Evolutionary conservation across 495 filamentous ascomycete genomes (phyloP).

Genomic region (Podospora didyma): DNA sequence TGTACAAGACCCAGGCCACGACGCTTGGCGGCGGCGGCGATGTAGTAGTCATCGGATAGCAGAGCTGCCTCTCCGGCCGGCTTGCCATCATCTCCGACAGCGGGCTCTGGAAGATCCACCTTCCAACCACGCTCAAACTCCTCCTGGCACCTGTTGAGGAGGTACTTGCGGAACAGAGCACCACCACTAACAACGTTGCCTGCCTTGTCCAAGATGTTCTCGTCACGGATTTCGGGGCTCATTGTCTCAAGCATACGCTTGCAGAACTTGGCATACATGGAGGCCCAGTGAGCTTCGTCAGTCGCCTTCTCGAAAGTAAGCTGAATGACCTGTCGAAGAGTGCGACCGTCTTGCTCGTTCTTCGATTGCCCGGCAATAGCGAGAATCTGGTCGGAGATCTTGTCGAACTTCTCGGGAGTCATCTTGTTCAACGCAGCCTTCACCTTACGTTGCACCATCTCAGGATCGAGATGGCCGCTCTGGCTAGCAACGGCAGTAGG

Average conservation of each 20-base stretch:
- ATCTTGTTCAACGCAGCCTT: slow-evolving; percentile 99
- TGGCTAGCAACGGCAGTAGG: slow-evolving; percentile 43
- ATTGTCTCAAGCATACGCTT: slow-evolving; percentile 94
- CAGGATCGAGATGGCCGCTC: slow-evolving; percentile 69
- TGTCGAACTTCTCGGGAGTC: slow-evolving; percentile 98
- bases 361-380: slow-evolving; percentile 92
- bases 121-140: slow-evolving; percentile 99
- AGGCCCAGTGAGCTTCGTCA: slow-evolving; percentile 97
- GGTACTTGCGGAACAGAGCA: slow-evolving; percentile 93
- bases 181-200: slow-evolving; percentile 87
- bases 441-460: slow-evolving; percentile 96
- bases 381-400: slow-evolving; percentile 89
- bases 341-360: slow-evolving; percentile 90
- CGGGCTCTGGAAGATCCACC: slow-evolving; percentile 68
- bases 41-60: slow-evolving; percentile 96
- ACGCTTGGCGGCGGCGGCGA: slow-evolving; percentile 91
- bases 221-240: slow-evolving; percentile 92
- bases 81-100: slow-evolving; percentile 66
- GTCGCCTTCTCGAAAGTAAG: slow-evolving; percentile 99
- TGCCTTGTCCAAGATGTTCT: slow-evolving; percentile 81
- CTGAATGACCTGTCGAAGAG: slow-evolving; percentile 94
- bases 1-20: slow-evolving; percentile 96
- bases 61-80: slow-evolving; percentile 71
- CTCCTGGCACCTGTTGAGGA: slow-evolving; percentile 97
- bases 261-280: slow-evolving; percentile 99